Percentiles rank a stretch among this genome's conserved stretches.
phyloP scores from a whole-genome alignment of 2,329 filamentous ascomycete genomes.

The Aureobasidium sp. region DNA sequence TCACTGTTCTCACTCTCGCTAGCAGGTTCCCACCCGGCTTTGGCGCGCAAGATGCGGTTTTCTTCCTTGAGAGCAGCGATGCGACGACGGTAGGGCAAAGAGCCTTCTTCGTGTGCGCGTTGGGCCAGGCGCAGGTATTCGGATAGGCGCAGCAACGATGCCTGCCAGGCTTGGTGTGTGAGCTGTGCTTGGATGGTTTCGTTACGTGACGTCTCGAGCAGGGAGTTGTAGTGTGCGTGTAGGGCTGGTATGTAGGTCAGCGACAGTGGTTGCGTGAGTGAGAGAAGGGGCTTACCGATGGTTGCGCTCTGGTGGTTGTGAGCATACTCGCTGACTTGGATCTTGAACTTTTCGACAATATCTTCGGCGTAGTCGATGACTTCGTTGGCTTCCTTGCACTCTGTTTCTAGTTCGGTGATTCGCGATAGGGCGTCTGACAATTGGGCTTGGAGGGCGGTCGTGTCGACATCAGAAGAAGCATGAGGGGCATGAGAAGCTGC shows the following conservation, averaged over 20 bases:
- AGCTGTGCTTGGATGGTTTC: conserved; percentile 39
- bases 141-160: conserved; percentile 35
- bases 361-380: conserved; percentile 23
- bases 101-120: conserved; percentile 17
- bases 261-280: not conserved
- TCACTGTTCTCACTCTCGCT: conserved; percentile 31
- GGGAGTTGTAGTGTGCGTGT: conserved; percentile 40
- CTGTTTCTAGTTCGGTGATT: conserved; percentile 22
- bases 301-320: conserved; percentile 4
- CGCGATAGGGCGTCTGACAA: conserved; percentile 13
- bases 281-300: not conserved
- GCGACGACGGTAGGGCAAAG: conserved; percentile 29
- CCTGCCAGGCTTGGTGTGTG: conserved; percentile 43
- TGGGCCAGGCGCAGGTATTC: conserved; percentile 28
- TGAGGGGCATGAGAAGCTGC: not conserved
- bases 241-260: conserved; percentile 22
- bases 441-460: conserved; percentile 1
- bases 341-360: conserved; percentile 24
- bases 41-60: conserved; percentile 37
- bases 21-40: conserved; percentile 39
- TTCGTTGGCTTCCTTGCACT: conserved; percentile 16
- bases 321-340: conserved; percentile 20
- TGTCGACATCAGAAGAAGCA: conserved; percentile 2
- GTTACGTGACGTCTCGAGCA: conserved; percentile 36
- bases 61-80: conserved; percentile 39